Evolutionary conservation across 2,329 filamentous ascomycete species (phyloP).

Genomic region (Huntiella savannae): DNA sequence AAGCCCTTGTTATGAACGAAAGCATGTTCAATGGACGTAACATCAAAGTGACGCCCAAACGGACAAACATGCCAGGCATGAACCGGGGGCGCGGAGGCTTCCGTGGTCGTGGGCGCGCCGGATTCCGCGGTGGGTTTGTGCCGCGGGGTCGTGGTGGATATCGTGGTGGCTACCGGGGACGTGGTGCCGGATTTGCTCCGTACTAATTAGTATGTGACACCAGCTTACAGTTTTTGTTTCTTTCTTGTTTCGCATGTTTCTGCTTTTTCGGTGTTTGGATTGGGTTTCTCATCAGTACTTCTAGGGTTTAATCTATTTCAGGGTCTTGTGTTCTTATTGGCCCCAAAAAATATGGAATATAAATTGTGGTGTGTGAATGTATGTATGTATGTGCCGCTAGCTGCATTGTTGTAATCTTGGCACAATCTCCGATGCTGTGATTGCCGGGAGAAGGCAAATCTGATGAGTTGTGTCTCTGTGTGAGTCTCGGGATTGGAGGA

Average conservation of each 20-base stretch:
- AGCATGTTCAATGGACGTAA: conserved; percentile 88
- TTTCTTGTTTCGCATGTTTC: not conserved
- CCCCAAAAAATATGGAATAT: too few species aligned
- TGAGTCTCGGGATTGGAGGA: too few species aligned
- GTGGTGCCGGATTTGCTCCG: conserved; percentile 39
- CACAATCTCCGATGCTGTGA: too few species aligned
- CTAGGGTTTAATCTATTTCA: too few species aligned
- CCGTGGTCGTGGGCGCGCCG: conserved; percentile 29
- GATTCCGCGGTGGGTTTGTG: conserved; percentile 25
- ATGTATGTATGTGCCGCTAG: too few species aligned
- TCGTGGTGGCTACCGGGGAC: conserved; percentile 46
- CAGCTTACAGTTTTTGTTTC: not conserved
- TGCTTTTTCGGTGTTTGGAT: not conserved
- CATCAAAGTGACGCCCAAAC: conserved; percentile 87
- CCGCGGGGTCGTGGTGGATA: conserved; percentile 42
- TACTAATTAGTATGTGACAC: conserved; percentile 29
- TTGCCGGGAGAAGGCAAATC: too few species aligned
- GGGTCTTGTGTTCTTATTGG: too few species aligned
- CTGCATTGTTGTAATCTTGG: too few species aligned
- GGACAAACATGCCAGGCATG: conserved; percentile 93
- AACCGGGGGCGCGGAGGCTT: conserved; percentile 45
- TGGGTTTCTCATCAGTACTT: not conserved
- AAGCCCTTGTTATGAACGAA: conserved; percentile 89
- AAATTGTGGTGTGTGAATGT: too few species aligned
- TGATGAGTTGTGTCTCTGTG: too few species aligned